These are phyloP conservation scores for Lipomyces spencermartinsiae DNA, from an alignment of 805 yeast species.

Conservation along the genomic window DNA sequence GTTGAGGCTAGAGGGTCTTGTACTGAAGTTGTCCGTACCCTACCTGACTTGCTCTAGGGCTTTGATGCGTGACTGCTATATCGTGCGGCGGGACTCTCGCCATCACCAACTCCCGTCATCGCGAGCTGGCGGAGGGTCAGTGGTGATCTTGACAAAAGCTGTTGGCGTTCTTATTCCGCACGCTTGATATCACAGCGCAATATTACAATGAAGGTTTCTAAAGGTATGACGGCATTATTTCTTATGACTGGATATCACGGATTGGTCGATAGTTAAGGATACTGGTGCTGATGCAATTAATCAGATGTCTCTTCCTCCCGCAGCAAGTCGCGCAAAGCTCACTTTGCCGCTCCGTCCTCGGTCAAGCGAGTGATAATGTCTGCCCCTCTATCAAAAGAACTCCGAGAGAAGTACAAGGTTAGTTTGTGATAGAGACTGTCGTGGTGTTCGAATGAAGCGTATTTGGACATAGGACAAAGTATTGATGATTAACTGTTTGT, in stretches of 20 bases:
- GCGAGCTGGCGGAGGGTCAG: background rate
- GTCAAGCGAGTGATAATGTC: constrained; percentile 93
- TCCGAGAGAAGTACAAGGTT: constrained; percentile 90
- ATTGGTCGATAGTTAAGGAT: background rate
- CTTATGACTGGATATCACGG: background rate
- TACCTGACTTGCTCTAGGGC: too few relatives aligned
- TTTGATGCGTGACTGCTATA: too few relatives aligned
- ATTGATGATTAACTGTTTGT: background rate
- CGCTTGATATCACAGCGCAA: constrained; percentile 13
- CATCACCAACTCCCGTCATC: background rate
- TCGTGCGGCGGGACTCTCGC: too few relatives aligned
- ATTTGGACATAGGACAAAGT: background rate
- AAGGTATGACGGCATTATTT: constrained; percentile 18
- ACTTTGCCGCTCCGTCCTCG: constrained; percentile 97
- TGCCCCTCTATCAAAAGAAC: constrained; percentile 99
- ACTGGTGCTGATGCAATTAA: constrained; percentile 13
- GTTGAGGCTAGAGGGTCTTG: too few relatives aligned
- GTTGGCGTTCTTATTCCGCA: background rate
- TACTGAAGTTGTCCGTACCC: too few relatives aligned
- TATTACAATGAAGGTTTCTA: constrained; percentile 35
- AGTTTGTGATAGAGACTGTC: background rate
- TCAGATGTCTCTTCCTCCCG: constrained; percentile 98
- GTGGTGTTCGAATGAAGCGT: background rate
- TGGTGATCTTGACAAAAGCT: background rate
- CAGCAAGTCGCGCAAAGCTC: constrained; percentile 99